Base-by-base conservation (phyloP, 371 early-diverging fungal species). In the Mortierella sp. region DNA sequence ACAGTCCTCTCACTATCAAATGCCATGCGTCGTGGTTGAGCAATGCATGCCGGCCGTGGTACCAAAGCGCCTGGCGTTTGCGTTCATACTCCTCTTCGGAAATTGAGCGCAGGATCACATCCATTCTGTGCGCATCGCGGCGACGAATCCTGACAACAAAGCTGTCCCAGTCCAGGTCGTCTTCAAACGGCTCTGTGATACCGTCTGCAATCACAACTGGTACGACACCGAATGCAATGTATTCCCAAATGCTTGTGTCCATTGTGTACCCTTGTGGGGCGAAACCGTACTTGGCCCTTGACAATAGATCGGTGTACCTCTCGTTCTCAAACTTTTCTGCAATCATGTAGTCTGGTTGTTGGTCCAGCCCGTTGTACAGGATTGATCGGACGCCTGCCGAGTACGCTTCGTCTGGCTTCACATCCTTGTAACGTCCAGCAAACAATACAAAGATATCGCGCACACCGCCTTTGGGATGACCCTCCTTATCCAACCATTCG, bases 201-300 rank as follows among this genome's bases (percentile, higher is more conserved):
- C 86, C 87, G 63, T 87, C 87, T 3, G 85, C 84, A 76, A 85
- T 83, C 13, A 84, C 82, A 0, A 85, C 80, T 12, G 86, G 85
- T 0, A 87, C 85, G 0, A 87, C 86, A 14, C 85, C 87, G 72
- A 84, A 87, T 0, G 85, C 85, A 63, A 85, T 82, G 50, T 83
- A 84, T 49, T 85, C 85, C 87, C 87, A 87, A 27, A 87, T 82
- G 19, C 83, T 83, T 1, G 87, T 84, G 59, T 87, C 87, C 53
- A 85, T 61, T 6, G 86, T 84, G 80, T 82, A 84, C 5, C 86
- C 85, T 80, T 81, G 82, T 1, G 87, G 87, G 26, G 81, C 76
- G 7, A 87, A 64, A 0, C 87, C 86, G 61, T 85, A 87, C 47
- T 82, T 83, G 7, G 87, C 64, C 14, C 78, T 76, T 34, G 81